Percentiles rank a stretch among this genome's conserved stretches.
phyloP scores from a whole-genome alignment of 169 alveolate species.

The Plasmodium falciparum region DNA sequence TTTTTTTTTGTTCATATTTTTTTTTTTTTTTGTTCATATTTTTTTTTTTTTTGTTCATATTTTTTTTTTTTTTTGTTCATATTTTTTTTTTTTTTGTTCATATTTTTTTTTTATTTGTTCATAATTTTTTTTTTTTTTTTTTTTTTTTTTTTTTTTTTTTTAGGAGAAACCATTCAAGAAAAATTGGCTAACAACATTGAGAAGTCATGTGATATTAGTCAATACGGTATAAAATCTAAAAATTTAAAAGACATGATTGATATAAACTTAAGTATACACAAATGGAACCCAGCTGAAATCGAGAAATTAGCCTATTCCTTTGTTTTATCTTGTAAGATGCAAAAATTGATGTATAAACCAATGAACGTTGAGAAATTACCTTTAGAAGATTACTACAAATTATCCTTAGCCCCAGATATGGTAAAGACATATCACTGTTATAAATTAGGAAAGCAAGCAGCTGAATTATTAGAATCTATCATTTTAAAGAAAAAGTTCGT shows the following conservation, averaged over 20 bases:
- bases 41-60: too few relatives aligned
- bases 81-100: too few relatives aligned
- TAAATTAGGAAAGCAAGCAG: conserved; percentile 60
- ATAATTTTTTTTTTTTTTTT: neutral
- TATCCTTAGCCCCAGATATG: conserved; percentile 55
- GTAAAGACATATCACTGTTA: conserved; percentile 59
- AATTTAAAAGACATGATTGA: conserved; percentile 23
- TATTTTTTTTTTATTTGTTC: neutral
- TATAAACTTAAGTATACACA: conserved; percentile 21
- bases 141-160: neutral
- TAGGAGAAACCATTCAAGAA: conserved; percentile 45
- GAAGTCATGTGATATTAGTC: conserved; percentile 23
- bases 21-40: too few relatives aligned
- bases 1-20: too few relatives aligned
- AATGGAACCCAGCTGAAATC: conserved; percentile 48
- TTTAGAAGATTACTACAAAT: conserved; percentile 15
- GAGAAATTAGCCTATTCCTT: conserved; percentile 35
- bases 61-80: too few relatives aligned
- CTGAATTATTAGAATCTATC: conserved; percentile 38
- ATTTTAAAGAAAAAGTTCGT: conserved; percentile 59
- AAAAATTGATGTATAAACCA: conserved; percentile 12
- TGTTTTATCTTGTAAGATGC: conserved; percentile 24
- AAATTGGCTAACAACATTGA: conserved; percentile 15
- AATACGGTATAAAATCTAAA: conserved; percentile 22
- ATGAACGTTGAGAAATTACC: conserved; percentile 11